Percentiles rank a stretch among this genome's conserved stretches.
phyloP scores from a whole-genome alignment of 768 basidiomycete genomes.

The Suillus cothurnatus region DNA sequence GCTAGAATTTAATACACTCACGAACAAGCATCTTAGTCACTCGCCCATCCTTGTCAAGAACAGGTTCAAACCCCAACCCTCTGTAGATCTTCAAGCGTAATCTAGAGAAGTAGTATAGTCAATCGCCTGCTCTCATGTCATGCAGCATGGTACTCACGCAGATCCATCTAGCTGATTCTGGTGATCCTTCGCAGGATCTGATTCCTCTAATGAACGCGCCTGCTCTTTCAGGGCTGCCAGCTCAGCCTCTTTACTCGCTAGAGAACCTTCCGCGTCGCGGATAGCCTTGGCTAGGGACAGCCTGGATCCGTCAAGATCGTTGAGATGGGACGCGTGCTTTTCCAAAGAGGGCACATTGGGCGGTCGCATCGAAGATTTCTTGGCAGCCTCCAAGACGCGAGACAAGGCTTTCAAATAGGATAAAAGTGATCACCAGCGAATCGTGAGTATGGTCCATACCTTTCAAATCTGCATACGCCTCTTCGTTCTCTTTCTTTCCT shows the following conservation, averaged over 20 bases:
- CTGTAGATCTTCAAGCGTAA: constrained; percentile 70
- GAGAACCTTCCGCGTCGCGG: constrained; percentile 65
- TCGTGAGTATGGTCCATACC: constrained; percentile 36
- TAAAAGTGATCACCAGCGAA: constrained; percentile 2
- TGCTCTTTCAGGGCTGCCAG: constrained; percentile 69
- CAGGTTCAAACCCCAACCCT: constrained; percentile 70
- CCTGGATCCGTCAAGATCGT: constrained; percentile 63
- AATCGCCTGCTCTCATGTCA: constrained; percentile 1
- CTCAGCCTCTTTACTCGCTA: constrained; percentile 71
- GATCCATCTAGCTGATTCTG: constrained; percentile 68
- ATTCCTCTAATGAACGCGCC: constrained; percentile 58
- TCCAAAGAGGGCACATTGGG: constrained; percentile 67
- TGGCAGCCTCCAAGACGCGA: constrained; percentile 66
- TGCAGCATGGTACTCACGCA: constrained; percentile 45
- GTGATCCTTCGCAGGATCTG: constrained; percentile 74
- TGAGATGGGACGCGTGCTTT: constrained; percentile 59
- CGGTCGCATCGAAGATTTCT: constrained; percentile 70
- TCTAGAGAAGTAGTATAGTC: constrained; percentile 37
- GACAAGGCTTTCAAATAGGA: constrained; percentile 52
- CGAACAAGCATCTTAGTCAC: constrained; percentile 67
- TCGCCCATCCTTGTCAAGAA: constrained; percentile 53
- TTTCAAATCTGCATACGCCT: constrained; percentile 65
- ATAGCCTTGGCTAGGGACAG: constrained; percentile 74
- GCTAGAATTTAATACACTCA: constrained; percentile 39
- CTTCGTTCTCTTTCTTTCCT: constrained; percentile 69